A percentile compares a stretch with the other conserved stretches of the same genome.
These are phyloP conservation scores for Malus domestica DNA, from an alignment of 306 rosid species.

Conservation along the genomic window ASM211411v1 NC_041802.1:31866001-31866500, in stretches of 20 bases:
- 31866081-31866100: too few relatives aligned
- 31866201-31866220: not conserved
- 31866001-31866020: too few relatives aligned
- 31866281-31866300: not conserved
- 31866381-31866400: not conserved
- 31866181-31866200: not conserved
- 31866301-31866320: too few relatives aligned
- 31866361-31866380: not conserved
- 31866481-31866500: not conserved
- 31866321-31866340: not conserved
- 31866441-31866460: not conserved
- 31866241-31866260: not conserved
- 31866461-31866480: constrained; percentile 5
- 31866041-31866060: too few relatives aligned
- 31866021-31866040: too few relatives aligned
- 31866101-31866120: too few relatives aligned
- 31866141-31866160: not conserved
- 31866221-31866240: not conserved
- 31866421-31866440: not conserved
- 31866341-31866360: not conserved
- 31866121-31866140: not conserved
- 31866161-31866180: not conserved
- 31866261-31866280: not conserved
- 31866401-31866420: not conserved
- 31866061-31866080: too few relatives aligned